Conservation (phyloP, 140 eudicot genomes). For the Senecio squalidus region DNA sequence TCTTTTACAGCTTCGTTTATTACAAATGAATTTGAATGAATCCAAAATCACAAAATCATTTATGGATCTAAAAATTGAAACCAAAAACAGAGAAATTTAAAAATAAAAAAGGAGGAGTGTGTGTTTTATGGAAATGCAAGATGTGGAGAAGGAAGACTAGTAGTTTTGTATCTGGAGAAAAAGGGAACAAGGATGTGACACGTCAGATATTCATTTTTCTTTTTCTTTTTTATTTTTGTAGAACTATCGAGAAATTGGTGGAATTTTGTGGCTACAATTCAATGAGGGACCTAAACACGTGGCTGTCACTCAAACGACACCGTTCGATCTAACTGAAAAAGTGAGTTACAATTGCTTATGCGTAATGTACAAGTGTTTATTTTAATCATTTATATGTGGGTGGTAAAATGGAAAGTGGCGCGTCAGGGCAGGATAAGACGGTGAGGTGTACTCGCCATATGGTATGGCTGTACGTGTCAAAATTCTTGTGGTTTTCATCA, state of each 20-base stretch:
- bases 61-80: slow-evolving; percentile 20
- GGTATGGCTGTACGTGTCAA: slow-evolving; percentile 26
- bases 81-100: slow-evolving; percentile 5
- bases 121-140: slow-evolving; percentile 12
- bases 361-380: neutral
- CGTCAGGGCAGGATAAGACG: slow-evolving; percentile 25
- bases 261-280: slow-evolving; percentile 47
- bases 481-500: slow-evolving; percentile 17
- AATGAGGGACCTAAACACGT: slow-evolving; percentile 32
- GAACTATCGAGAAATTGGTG: slow-evolving; percentile 42
- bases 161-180: slow-evolving; percentile 37
- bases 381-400: neutral
- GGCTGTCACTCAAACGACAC: slow-evolving; percentile 26
- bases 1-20: too few species aligned
- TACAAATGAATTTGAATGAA: too few species aligned
- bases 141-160: slow-evolving; percentile 2
- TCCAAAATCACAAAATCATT: slow-evolving; percentile 4
- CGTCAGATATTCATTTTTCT: slow-evolving; percentile 27
- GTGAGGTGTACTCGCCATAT: slow-evolving; percentile 22
- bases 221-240: neutral
- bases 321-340: neutral
- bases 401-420: slow-evolving; percentile 18
- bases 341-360: neutral
- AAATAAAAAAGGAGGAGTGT: neutral
- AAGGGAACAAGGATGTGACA: slow-evolving; percentile 34